Evolutionary conservation across 345 rosid species (phyloP).

Genomic region (Erodium maritimum): DNA sequence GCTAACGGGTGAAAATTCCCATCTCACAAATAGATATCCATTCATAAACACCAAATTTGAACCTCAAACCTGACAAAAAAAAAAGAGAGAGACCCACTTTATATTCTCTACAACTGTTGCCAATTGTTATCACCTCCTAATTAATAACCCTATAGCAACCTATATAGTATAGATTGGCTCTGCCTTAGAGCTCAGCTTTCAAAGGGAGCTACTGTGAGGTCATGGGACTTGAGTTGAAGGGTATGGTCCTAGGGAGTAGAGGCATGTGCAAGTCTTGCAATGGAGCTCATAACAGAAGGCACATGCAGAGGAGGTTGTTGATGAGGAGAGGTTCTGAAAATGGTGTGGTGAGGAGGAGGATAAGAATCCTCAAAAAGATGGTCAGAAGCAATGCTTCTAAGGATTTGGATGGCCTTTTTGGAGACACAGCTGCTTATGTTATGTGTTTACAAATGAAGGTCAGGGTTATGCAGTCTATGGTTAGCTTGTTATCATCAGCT

Average conservation of each 20-base stretch:
- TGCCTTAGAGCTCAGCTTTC: neutral
- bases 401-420: constrained; percentile 7
- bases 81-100: too few species aligned
- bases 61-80: too few species aligned
- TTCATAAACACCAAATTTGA: too few species aligned
- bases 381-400: neutral
- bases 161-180: neutral
- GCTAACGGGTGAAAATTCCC: too few species aligned
- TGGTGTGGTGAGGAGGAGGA: neutral
- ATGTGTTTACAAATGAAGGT: constrained; percentile 9
- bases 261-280: neutral
- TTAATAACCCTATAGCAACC: too few species aligned
- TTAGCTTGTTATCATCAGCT: constrained; percentile 1
- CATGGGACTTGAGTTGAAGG: neutral
- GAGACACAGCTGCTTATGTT: constrained; percentile 7
- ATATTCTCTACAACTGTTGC: too few species aligned
- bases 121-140: too few species aligned
- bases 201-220: neutral
- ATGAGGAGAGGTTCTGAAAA: constrained; percentile 3
- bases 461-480: constrained; percentile 3
- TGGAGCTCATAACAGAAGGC: neutral
- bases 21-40: too few species aligned
- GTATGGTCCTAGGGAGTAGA: neutral
- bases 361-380: constrained; percentile 4
- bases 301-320: neutral